Evolutionary conservation across 2,329 filamentous ascomycete species (phyloP), one percentile per base, ranked within the genome.

Genomic region (Malbranchea zuffiana): DNA sequence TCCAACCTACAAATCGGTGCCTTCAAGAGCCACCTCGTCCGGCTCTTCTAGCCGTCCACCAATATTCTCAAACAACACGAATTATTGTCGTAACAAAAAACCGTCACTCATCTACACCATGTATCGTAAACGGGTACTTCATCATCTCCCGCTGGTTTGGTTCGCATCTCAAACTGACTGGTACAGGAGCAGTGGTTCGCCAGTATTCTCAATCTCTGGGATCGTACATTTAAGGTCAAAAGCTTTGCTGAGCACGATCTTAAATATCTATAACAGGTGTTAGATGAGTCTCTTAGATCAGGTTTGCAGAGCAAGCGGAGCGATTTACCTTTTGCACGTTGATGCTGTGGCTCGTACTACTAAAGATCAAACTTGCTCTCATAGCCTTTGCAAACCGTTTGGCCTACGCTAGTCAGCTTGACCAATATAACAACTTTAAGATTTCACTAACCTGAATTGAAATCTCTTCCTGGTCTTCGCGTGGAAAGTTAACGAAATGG

Each of bases 191-290:
- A 98, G 71, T 15, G 90, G 90, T 63, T 98, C 90, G 63, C 90
- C 90, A 40, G 95, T 81, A 59, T 96, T 92, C 65, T 95, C 88
- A 61, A 98, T 96, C 63, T 98, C 90, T 32, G 90, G 90, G 56
- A 98, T 96, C 19, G 90, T 98, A 69, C 90, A 98, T 62, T 95
- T 95, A 41, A 98, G 74, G 60, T 98, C 90, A 57, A 98, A 98
- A 2, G 90, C 90, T 65, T 98, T 98, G 46, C 88, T 94, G 16
- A 98, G 74, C 40, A 98, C 90, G 51, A 98, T 98, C 64, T 98
- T 98, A 75, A 98, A 98, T 56, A 98, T 98, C 88, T 96, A 52
- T 2, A 5, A 13, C 6, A 11, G 29, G 12, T 11, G 41, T 65
- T 41, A 66, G 56, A 29, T 7, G 30, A 30, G 13, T 13, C 3